phyloP scores from a whole-genome alignment of 306 rosid species.

The Rosa persica region DNA sequence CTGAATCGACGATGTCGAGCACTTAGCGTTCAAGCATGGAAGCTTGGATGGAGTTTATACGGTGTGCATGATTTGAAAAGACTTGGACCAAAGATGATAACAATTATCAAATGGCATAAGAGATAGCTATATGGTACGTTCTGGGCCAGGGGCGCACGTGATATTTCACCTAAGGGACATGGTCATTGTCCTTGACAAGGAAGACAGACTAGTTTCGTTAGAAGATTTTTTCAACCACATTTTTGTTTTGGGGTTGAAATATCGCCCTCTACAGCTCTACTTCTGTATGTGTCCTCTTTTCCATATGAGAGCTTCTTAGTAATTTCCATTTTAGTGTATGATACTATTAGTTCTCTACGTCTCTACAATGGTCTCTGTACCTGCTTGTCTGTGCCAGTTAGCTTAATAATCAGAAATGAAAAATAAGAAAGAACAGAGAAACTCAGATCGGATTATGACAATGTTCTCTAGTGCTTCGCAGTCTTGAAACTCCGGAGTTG shows the following conservation, averaged over 20 bases:
- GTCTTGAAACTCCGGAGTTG: background rate
- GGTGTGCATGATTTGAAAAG: background rate
- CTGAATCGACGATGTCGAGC: background rate
- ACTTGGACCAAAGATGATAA: background rate
- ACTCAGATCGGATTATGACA: background rate
- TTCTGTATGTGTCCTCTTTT: slow-evolving; percentile 14
- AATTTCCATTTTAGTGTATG: background rate
- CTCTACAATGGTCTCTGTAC: background rate
- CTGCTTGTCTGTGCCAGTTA: background rate
- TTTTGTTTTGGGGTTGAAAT: slow-evolving; percentile 4
- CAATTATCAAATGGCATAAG: slow-evolving; percentile 4
- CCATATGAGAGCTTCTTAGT: slow-evolving; percentile 25
- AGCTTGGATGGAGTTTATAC: background rate
- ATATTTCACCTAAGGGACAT: slow-evolving; percentile 36
- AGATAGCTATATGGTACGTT: slow-evolving; percentile 25
- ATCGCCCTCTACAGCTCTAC: slow-evolving; percentile 7
- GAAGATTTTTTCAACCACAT: slow-evolving; percentile 34
- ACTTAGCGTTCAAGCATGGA: background rate
- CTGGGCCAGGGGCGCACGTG: slow-evolving; percentile 42
- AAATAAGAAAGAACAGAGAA: background rate
- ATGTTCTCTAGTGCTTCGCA: background rate
- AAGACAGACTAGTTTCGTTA: slow-evolving; percentile 35
- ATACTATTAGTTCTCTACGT: background rate
- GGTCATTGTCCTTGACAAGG: slow-evolving; percentile 39
- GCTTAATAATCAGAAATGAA: background rate